Evolutionary conservation across 129 eudicot species (phyloP).

Genomic region (Escallonia herrerae): DNA sequence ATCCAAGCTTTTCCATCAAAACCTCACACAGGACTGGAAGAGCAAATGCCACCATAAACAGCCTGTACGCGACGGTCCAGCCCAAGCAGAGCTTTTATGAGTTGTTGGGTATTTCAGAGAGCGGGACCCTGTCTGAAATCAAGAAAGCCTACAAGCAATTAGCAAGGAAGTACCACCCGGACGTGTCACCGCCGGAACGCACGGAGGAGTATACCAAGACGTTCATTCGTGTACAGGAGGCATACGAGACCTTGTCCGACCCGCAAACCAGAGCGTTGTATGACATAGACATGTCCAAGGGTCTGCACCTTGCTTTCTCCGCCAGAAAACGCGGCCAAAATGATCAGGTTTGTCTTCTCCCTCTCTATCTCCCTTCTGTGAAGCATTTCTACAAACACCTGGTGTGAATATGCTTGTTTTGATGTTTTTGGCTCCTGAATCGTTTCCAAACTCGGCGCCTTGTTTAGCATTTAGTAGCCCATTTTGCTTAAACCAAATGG

Average conservation of each 20-base stretch:
- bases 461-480: too few species aligned
- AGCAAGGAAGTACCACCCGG: slow-evolving; percentile 57
- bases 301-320: slow-evolving; percentile 57
- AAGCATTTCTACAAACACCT: too few species aligned
- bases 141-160: slow-evolving; percentile 38
- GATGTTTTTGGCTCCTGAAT: too few species aligned
- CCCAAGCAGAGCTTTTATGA: slow-evolving; percentile 30
- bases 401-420: too few species aligned
- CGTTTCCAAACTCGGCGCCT: too few species aligned
- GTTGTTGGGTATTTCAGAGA: slow-evolving; percentile 15
- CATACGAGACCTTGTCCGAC: slow-evolving; percentile 63
- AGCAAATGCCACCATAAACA: slow-evolving; percentile 11
- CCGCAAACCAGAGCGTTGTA: slow-evolving; percentile 44
- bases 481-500: too few species aligned
- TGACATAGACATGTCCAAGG: slow-evolving; percentile 42
- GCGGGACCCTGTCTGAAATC: slow-evolving; percentile 13
- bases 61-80: background rate
- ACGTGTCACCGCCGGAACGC: slow-evolving; percentile 51
- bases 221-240: slow-evolving; percentile 54
- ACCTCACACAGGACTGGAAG: background rate
- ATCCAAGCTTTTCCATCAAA: background rate
- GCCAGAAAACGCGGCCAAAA: slow-evolving; percentile 26
- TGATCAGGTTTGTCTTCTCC: slow-evolving; percentile 37
- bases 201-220: slow-evolving; percentile 34
- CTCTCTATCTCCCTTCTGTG: too few species aligned